Evolutionary conservation across 2,329 filamentous ascomycete genomes (phyloP).

Genomic region (Zymoseptoria tritici): DNA sequence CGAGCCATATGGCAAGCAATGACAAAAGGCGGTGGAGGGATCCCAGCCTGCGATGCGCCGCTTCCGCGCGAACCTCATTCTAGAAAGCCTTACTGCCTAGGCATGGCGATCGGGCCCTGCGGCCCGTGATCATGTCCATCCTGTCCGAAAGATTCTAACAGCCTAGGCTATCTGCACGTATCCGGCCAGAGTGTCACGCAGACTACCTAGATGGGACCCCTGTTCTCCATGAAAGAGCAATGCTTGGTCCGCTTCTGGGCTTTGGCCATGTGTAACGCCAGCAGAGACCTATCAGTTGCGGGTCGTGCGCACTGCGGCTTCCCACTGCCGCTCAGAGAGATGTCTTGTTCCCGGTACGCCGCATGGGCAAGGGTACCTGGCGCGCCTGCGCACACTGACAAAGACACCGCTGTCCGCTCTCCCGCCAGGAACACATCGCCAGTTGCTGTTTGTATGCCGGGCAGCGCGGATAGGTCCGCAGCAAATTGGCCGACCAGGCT

Average conservation of each 20-base stretch:
- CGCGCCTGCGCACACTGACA: conserved; percentile 13
- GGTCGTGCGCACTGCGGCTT: conserved; percentile 16
- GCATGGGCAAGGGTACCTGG: conserved; percentile 15
- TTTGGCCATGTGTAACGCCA: conserved; percentile 5
- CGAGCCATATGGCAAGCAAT: conserved; percentile 11
- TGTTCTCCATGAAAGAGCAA: neutral
- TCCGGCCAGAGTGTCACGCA: conserved; percentile 13
- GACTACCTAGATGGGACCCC: neutral
- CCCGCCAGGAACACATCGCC: conserved; percentile 12
- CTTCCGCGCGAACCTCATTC: conserved; percentile 16
- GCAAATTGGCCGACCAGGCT: conserved; percentile 4
- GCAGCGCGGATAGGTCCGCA: conserved; percentile 13
- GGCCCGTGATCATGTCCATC: neutral
- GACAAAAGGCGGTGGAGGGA: conserved; percentile 13
- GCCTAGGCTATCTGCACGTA: conserved; percentile 7
- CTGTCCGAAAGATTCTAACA: conserved; percentile 2
- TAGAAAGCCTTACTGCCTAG: conserved; percentile 16
- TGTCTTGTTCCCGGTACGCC: conserved; percentile 13
- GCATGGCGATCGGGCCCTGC: conserved; percentile 5
- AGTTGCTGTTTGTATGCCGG: conserved; percentile 17
- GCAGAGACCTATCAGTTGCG: conserved; percentile 15
- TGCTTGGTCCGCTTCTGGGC: conserved; percentile 2
- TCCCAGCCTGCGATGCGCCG: conserved; percentile 10
- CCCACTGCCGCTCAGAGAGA: conserved; percentile 11
- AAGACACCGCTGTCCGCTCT: conserved; percentile 15